Percentiles rank a stretch among this genome's conserved stretches.
Evolutionary conservation across 2,329 filamentous ascomycete genomes (phyloP).

Genomic region (Epichloe uncinata): DNA sequence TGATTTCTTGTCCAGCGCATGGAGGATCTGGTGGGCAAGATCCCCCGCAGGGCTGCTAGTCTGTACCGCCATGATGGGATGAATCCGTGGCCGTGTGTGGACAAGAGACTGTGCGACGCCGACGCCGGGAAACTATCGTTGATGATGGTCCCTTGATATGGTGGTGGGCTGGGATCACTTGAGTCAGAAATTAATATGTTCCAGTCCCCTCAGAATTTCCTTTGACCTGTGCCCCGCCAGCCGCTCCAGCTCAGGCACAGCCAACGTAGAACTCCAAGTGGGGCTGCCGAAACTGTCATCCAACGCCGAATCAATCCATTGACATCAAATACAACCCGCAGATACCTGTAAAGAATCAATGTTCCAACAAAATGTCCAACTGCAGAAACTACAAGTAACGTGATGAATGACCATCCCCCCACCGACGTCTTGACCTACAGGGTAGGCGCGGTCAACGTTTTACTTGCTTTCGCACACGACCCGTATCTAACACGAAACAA

Average conservation of each 20-base stretch:
- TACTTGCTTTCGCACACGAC: neutral
- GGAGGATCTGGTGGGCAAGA: constrained; percentile 51
- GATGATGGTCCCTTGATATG: neutral
- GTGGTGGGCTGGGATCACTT: neutral
- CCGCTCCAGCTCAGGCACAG: neutral
- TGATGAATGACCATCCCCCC: no score
- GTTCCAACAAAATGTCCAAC: no score
- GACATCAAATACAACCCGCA: no score
- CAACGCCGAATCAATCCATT: no score
- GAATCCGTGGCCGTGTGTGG: neutral
- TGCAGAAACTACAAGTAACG: no score
- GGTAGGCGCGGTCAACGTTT: neutral
- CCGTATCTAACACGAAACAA: neutral
- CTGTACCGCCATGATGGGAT: constrained; percentile 27
- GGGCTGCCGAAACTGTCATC: neutral
- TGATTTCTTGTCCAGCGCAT: constrained; percentile 48
- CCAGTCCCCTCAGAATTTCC: constrained; percentile 4
- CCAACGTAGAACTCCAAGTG: neutral
- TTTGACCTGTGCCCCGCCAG: constrained; percentile 3
- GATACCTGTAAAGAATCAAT: no score
- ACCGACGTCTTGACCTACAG: neutral
- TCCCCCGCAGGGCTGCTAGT: constrained; percentile 32
- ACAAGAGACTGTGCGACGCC: neutral
- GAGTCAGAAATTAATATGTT: constrained; percentile 3
- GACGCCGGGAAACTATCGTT: neutral